These are phyloP conservation scores for Phytophthora ohioensis DNA, from an alignment of 352 stramenopile genomes.

Conservation along the genomic window DNA sequence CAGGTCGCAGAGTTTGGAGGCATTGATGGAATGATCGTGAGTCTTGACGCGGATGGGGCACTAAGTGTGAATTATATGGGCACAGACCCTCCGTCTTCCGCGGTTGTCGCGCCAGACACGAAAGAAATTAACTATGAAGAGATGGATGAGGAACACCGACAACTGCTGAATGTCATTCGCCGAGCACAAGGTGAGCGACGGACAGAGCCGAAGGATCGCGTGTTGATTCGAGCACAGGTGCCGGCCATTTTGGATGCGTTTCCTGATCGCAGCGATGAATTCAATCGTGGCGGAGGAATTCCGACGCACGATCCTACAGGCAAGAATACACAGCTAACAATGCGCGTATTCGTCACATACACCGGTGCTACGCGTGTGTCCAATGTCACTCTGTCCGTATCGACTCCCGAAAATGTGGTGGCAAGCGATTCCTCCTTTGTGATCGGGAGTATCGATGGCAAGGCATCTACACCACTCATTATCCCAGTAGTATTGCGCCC, in stretches of 20 bases:
- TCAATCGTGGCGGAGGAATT: slow-evolving; percentile 35
- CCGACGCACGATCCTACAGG: slow-evolving; percentile 13
- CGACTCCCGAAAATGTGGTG: slow-evolving; percentile 68
- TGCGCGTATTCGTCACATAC: slow-evolving; percentile 89
- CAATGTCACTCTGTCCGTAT: slow-evolving; percentile 83
- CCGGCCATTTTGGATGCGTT: slow-evolving; percentile 71
- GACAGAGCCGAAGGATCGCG: slow-evolving; percentile 73
- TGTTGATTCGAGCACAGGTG: slow-evolving; percentile 83
- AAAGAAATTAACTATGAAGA: slow-evolving; percentile 93
- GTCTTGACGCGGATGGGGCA: slow-evolving; percentile 73
- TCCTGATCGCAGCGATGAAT: slow-evolving; percentile 51
- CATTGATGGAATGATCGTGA: slow-evolving; percentile 86
- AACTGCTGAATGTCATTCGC: slow-evolving; percentile 89
- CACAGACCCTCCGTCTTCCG: slow-evolving; percentile 86
- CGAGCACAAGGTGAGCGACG: slow-evolving; percentile 71
- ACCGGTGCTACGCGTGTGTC: slow-evolving; percentile 68
- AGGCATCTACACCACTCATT: slow-evolving; percentile 67
- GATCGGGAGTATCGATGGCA: slow-evolving; percentile 77
- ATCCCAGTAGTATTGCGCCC: slow-evolving; percentile 68
- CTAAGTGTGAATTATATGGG: slow-evolving; percentile 90
- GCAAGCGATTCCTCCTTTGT: slow-evolving; percentile 70
- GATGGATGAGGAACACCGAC: slow-evolving; percentile 91
- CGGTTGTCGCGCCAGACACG: slow-evolving; percentile 66
- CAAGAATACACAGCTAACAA: slow-evolving; percentile 65
- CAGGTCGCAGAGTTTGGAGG: slow-evolving; percentile 73